phyloP scores from a whole-genome alignment of 2,329 filamentous ascomycete genomes.

The Exophiala sp. region DNA sequence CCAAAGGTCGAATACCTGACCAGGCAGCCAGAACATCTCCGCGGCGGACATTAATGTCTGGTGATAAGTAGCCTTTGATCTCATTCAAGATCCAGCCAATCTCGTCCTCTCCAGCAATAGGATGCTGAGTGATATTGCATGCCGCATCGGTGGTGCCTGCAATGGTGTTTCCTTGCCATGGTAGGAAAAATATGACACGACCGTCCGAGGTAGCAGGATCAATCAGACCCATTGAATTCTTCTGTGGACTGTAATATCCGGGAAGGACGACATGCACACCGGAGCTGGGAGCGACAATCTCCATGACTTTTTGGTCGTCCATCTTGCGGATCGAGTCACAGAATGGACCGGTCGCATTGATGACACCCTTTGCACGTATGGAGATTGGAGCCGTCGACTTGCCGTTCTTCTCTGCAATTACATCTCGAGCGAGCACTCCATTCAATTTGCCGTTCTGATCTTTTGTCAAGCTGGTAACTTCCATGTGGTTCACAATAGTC shows the following conservation, averaged over 20 bases:
- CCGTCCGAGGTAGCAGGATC: conserved; percentile 84
- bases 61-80: conserved; percentile 75
- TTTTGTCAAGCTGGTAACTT: conserved; percentile 74
- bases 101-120: conserved; percentile 74
- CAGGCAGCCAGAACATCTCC: conserved; percentile 87
- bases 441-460: conserved; percentile 68
- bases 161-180: conserved; percentile 90
- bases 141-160: conserved; percentile 83
- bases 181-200: conserved; percentile 87
- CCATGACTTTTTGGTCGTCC: conserved; percentile 67
- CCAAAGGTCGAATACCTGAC: conserved; percentile 82
- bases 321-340: conserved; percentile 81
- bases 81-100: conserved; percentile 86
- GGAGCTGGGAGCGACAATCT: conserved; percentile 81
- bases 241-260: conserved; percentile 75
- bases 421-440: conserved; percentile 70
- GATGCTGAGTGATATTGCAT: conserved; percentile 67
- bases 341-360: conserved; percentile 88
- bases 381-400: conserved; percentile 54
- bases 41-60: conserved; percentile 78
- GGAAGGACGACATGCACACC: conserved; percentile 84
- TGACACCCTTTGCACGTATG: conserved; percentile 73
- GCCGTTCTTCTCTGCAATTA: conserved; percentile 64
- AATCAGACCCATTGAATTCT: conserved; percentile 74
- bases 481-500: conserved; percentile 78